A percentile compares a stretch with the other conserved stretches of the same genome.
phyloP scores from a whole-genome alignment of 768 basidiomycete genomes.

The Mycena indigotica region DNA sequence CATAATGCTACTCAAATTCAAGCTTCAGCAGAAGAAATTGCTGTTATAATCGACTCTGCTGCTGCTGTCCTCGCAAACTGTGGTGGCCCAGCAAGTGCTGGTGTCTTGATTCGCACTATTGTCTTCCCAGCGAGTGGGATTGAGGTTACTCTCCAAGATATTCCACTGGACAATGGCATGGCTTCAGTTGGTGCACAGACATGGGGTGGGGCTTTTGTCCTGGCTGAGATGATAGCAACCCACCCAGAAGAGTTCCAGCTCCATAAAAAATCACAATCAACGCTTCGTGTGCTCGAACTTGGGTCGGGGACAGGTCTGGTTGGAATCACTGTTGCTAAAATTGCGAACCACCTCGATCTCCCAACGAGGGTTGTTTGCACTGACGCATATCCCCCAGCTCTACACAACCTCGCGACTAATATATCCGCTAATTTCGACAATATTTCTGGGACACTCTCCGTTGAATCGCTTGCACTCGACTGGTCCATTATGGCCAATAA shows the following conservation, averaged over 20 bases:
- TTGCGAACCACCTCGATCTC: conserved; percentile 24
- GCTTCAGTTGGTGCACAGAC: conserved; percentile 82
- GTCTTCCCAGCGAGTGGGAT: conserved; percentile 40
- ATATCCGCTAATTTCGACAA: conserved; percentile 55
- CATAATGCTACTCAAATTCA: conserved; percentile 32
- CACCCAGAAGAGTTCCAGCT: conserved; percentile 56
- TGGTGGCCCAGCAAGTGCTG: conserved; percentile 65
- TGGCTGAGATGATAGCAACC: conserved; percentile 72
- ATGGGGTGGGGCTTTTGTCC: conserved; percentile 83
- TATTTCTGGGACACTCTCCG: not conserved
- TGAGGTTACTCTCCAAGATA: conserved; percentile 59
- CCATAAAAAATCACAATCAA: not conserved
- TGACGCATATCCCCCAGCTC: conserved; percentile 76
- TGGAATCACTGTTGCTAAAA: conserved; percentile 57
- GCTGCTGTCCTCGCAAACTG: conserved; percentile 66
- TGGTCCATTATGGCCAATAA: conserved; percentile 51
- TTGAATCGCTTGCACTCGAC: conserved; percentile 45
- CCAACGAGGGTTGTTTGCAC: conserved; percentile 57
- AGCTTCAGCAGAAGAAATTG: conserved; percentile 25
- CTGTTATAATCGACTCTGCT: conserved; percentile 52
- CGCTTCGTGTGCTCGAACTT: conserved; percentile 66
- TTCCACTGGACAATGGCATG: conserved; percentile 68
- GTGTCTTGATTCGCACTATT: conserved; percentile 56
- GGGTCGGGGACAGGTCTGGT: conserved; percentile 87
- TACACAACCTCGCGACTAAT: conserved; percentile 69